phyloP scores from a whole-genome alignment of 2,329 filamentous ascomycete species.

The Falciphora oryzae region DNA sequence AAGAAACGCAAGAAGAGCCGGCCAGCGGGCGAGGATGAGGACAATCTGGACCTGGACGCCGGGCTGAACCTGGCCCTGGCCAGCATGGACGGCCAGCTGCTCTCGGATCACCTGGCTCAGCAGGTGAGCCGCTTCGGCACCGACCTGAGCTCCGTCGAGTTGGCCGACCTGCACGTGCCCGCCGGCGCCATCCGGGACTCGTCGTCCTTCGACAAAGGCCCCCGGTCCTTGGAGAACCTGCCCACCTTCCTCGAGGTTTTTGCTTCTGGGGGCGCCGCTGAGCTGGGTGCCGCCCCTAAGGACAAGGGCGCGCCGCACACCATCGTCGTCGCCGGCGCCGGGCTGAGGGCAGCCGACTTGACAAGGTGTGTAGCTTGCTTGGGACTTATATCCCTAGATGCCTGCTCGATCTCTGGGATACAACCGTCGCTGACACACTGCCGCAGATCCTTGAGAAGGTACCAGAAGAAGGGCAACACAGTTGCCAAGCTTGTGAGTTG shows the following conservation, averaged over 20 bases:
- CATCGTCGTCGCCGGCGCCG: slow-evolving; percentile 78
- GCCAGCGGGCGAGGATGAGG: slow-evolving; percentile 31
- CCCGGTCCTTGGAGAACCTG: slow-evolving; percentile 65
- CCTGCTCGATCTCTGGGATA: background rate
- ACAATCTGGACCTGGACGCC: slow-evolving; percentile 60
- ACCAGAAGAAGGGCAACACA: slow-evolving; percentile 69
- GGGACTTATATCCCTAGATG: background rate
- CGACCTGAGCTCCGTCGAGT: slow-evolving; percentile 76
- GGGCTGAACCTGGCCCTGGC: slow-evolving; percentile 76
- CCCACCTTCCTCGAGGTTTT: slow-evolving; percentile 72
- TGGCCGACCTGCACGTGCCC: slow-evolving; percentile 75
- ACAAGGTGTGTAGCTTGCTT: slow-evolving; percentile 48
- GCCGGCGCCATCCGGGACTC: slow-evolving; percentile 77
- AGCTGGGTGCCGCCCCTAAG: slow-evolving; percentile 58
- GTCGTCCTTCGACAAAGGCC: slow-evolving; percentile 54
- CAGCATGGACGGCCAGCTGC: slow-evolving; percentile 73
- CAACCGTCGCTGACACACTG: background rate
- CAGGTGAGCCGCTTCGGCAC: slow-evolving; percentile 71
- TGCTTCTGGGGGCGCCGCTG: slow-evolving; percentile 46
- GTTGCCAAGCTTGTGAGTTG: slow-evolving; percentile 70
- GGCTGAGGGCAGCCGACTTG: slow-evolving; percentile 79
- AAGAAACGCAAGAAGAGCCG: slow-evolving; percentile 37
- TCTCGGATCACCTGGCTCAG: slow-evolving; percentile 82
- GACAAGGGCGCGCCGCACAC: slow-evolving; percentile 75
- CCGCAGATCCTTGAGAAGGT: slow-evolving; percentile 62